These are phyloP conservation scores for Gynostemma pentaphyllum DNA, from an alignment of 306 rosid species.

Conservation along the genomic window DNA sequence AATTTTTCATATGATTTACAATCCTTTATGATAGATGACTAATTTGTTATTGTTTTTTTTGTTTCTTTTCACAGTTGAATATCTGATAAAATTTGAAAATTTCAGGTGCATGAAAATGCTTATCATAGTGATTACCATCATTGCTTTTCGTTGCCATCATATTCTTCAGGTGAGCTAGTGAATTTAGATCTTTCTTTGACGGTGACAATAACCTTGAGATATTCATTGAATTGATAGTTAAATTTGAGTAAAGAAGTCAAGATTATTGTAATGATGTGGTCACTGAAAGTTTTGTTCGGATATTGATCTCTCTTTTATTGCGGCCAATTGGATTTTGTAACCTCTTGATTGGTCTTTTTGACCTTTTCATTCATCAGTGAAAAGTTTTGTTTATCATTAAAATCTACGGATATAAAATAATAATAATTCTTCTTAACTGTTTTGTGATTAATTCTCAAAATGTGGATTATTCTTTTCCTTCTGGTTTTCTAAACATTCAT, in stretches of 20 bases:
- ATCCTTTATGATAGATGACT: not conserved
- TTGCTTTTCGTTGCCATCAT: conserved; percentile 77
- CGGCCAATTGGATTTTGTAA: too few species aligned
- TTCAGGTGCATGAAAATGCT: conserved; percentile 97
- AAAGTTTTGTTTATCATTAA: too few species aligned
- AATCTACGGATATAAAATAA: too few species aligned
- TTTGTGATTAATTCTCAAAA: not conserved
- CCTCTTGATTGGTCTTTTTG: too few species aligned
- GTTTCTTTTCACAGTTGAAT: not conserved
- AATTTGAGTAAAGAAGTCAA: not conserved
- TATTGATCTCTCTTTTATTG: too few species aligned
- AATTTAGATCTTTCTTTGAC: not conserved
- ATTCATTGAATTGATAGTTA: not conserved
- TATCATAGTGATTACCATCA: conserved; percentile 80
- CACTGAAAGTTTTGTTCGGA: too few species aligned
- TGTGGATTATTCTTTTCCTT: not conserved
- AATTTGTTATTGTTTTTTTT: not conserved
- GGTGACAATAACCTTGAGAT: not conserved
- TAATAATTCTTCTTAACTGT: not conserved
- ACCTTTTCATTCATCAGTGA: too few species aligned
- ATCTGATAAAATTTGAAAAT: conserved; percentile 18
- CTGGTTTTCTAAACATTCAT: not conserved
- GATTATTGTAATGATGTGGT: not conserved
- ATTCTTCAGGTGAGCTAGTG: conserved; percentile 43
- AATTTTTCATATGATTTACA: not conserved